phyloP scores from a whole-genome alignment of 306 rosid species.

The Ceratonia siliqua region DNA sequence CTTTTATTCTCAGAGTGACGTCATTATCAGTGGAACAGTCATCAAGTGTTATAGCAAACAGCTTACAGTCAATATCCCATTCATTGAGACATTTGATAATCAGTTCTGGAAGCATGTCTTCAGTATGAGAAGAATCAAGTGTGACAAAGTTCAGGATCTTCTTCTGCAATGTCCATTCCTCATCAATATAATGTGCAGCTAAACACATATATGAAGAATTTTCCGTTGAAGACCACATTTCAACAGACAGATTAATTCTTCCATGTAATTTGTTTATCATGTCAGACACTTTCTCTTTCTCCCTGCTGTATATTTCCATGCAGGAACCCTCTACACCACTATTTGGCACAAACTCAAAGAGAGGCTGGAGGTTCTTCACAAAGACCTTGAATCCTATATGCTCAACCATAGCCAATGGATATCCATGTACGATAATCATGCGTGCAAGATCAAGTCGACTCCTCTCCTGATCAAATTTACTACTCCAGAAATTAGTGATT shows the following conservation, averaged over 20 bases:
- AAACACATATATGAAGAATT: slow-evolving; percentile 62
- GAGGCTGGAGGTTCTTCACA: slow-evolving; percentile 93
- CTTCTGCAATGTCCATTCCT: slow-evolving; percentile 79
- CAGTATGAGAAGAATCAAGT: slow-evolving; percentile 83
- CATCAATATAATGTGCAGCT: slow-evolving; percentile 79
- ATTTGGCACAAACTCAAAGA: slow-evolving; percentile 75
- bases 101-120: slow-evolving; percentile 86
- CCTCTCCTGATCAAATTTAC: slow-evolving; percentile 81
- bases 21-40: slow-evolving; percentile 75
- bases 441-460: slow-evolving; percentile 94
- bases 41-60: slow-evolving; percentile 91
- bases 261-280: slow-evolving; percentile 64
- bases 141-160: slow-evolving; percentile 82
- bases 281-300: slow-evolving; percentile 66
- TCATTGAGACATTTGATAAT: slow-evolving; percentile 73
- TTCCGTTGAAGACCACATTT: slow-evolving; percentile 81
- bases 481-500: slow-evolving; percentile 55
- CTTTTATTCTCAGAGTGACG: slow-evolving; percentile 71
- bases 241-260: slow-evolving; percentile 80
- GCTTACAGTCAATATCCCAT: slow-evolving; percentile 84
- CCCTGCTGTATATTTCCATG: slow-evolving; percentile 70
- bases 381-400: slow-evolving; percentile 95
- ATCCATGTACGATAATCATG: slow-evolving; percentile 90
- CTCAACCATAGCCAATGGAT: slow-evolving; percentile 80
- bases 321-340: slow-evolving; percentile 64